phyloP scores from a whole-genome alignment of 176 grass and related monocot genomes.

The Oryza rufipogon region DNA sequence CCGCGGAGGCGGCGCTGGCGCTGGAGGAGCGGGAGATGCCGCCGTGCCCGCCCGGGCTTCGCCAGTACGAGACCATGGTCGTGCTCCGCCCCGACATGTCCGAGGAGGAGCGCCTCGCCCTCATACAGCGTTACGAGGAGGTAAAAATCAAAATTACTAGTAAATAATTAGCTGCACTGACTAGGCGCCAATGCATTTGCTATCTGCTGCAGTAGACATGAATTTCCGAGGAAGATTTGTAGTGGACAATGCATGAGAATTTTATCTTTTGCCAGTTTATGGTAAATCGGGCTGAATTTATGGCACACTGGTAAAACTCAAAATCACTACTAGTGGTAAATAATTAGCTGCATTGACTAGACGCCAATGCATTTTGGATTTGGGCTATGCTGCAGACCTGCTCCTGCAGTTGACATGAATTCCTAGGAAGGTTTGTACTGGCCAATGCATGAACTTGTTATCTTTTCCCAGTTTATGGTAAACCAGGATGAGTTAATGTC shows the following conservation, averaged over 20 bases:
- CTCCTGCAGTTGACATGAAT: background rate
- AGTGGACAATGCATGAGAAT: background rate
- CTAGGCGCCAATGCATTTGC: no score
- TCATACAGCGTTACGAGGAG: constrained; percentile 97
- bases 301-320: no score
- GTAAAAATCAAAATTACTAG: constrained; percentile 27
- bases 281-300: no score
- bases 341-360: no score
- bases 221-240: background rate
- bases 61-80: constrained; percentile 90
- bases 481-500: background rate
- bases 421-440: background rate
- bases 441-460: background rate
- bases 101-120: constrained; percentile 92
- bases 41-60: constrained; percentile 85
- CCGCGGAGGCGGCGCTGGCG: constrained; percentile 46
- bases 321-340: no score
- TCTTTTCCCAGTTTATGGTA: background rate
- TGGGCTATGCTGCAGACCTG: no score
- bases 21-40: constrained; percentile 91
- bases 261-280: background rate
- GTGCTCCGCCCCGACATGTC: constrained; percentile 93
- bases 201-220: background rate
- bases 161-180: no score
- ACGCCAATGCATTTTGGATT: no score